Percentiles rank a stretch among this genome's conserved stretches.
These are phyloP conservation scores for Hemerocallis citrina DNA, from an alignment of 106 monocot genomes.

Conservation along the genomic window DNA sequence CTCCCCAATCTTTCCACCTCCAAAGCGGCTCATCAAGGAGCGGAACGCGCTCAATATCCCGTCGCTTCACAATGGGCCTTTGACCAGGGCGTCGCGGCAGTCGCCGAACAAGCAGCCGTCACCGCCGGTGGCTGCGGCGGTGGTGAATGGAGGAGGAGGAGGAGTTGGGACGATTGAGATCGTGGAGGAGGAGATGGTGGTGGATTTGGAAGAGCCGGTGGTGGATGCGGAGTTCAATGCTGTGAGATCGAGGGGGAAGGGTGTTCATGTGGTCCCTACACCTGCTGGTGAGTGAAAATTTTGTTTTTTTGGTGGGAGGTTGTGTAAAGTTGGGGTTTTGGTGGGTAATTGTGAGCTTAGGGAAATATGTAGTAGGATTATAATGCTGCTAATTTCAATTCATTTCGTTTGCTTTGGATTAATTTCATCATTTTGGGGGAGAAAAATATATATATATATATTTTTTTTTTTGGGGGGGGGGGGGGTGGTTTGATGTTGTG, in stretches of 20 bases:
- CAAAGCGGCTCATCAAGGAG: slow-evolving; percentile 75
- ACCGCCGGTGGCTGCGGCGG: slow-evolving; percentile 6
- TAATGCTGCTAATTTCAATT: too few species aligned
- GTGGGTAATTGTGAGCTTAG: too few species aligned
- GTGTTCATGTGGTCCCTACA: slow-evolving; percentile 74
- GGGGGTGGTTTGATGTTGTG: too few species aligned
- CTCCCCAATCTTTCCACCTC: slow-evolving; percentile 17
- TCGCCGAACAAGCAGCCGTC: slow-evolving; percentile 42
- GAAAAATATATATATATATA: too few species aligned
- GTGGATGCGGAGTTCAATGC: slow-evolving; percentile 75
- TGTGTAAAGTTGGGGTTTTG: too few species aligned
- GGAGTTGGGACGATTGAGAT: slow-evolving; percentile 2
- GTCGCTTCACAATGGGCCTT: slow-evolving; percentile 57
- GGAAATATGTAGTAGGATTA: too few species aligned
- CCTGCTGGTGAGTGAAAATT: slow-evolving; percentile 80
- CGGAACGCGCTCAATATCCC: slow-evolving; percentile 35
- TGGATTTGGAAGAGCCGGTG: slow-evolving; percentile 21
- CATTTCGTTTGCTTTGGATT: too few species aligned
- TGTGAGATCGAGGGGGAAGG: slow-evolving; percentile 46
- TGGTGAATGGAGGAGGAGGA: neutral
- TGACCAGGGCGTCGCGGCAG: slow-evolving; percentile 73
- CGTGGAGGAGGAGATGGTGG: slow-evolving; percentile 26
- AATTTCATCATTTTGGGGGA: too few species aligned
- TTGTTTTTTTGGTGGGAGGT: too few species aligned
- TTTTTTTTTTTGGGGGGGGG: too few species aligned